Base-by-base conservation (phyloP, 2,329 filamentous ascomycete genomes). In the Zymoseptoria passerinii region DNA sequence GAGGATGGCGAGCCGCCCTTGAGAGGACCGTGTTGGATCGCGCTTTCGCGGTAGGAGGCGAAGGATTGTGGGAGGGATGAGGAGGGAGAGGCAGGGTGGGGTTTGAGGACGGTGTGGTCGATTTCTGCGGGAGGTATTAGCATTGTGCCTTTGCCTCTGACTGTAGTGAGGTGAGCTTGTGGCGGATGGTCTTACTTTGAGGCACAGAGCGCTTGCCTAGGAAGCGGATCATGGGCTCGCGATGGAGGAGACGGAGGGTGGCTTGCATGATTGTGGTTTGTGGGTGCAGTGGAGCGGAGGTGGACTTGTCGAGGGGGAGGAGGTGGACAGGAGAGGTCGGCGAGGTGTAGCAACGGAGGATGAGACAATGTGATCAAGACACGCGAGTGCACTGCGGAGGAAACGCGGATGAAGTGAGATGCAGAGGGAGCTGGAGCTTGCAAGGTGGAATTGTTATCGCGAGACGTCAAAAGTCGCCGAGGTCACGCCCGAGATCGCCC, bases 1-100 rank as follows among this genome's bases (percentile, higher is more conserved):
- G 35, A 44, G 35, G 35, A 16, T 4, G 35, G 61, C 28, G 63
- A 54, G 19, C 65, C 60, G 61, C 63, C 70, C 65, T 63, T 75
- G 28, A 92, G 81, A 16, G 88, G 88, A 35, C 88, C 88, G 71
- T 90, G 87, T 75, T 90, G 87, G 75, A 88, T 86, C 60, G 86
- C 87, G 72, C 87, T 84, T 75, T 89, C 83, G 71, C 88, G 86
- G 80, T 92, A 92, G 68, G 81, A 81, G 72, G 86, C 87, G 78
- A 92, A 92, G 61, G 81, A 83, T 64, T 80, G 74, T 49, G 88
- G 88, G 23, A 91, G 85, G 35, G 78, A 75, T 68, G 83, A 77
- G 40, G 79, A 80, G 50, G 87, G 87, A 28, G 87, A 85, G 60
- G 85, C 87, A 48, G 88, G 88, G 78, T 91, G 88, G 66, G 83